Base-by-base conservation (phyloP, 345 rosid species). In the Melaleuca alternifolia region DNA sequence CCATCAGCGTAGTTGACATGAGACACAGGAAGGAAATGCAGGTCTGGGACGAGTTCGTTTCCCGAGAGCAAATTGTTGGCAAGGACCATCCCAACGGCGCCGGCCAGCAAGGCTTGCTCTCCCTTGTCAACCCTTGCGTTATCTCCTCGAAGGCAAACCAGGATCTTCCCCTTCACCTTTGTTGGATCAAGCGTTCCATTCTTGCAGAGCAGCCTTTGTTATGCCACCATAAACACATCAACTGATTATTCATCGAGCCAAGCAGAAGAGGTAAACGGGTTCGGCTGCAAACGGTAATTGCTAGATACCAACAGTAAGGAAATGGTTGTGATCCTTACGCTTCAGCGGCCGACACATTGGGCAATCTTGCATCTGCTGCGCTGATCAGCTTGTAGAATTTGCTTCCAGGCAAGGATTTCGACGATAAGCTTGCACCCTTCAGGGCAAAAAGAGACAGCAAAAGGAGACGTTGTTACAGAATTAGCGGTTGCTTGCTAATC, bases 391-490 rank as follows among this genome's bases (percentile, higher is more conserved):
- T 91, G 88, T 92, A 95, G 75, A 90, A 92, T 86, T 90, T 94
- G 33, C 88, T 85, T 77, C 87, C 79, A 33, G 94, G 93, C 84
- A 94, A 88, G 21, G 92, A 85, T 24, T 85, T 84, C 37, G 82
- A 48, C 24, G 99, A 92, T 89, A 97, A 89, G 89, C 99, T 97
- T 87, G 92, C 91, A 82, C 99, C 99, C 99, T 97, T 59, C n/a
- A 61, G 51, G 77, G 87, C 15, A 84, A 52, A 87, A 82, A 41
- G 79, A 71, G 24, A 16, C 16, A 71, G 46, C 79, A 16, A 65
- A 65, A 33, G 79, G 79, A 65, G 12, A 33, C 13, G 16, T 65
- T 9, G 37, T 18, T 65, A 65, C 46, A 65, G 46, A 16, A 16
- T 65, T 33, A 65, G 79, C 46, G 2, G 46, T 65, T 65, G 3